Evolutionary conservation across 176 grass and related monocot species (phyloP), one percentile per base, ranked within the genome.

Genomic region (Aegilops bicornis): DNA sequence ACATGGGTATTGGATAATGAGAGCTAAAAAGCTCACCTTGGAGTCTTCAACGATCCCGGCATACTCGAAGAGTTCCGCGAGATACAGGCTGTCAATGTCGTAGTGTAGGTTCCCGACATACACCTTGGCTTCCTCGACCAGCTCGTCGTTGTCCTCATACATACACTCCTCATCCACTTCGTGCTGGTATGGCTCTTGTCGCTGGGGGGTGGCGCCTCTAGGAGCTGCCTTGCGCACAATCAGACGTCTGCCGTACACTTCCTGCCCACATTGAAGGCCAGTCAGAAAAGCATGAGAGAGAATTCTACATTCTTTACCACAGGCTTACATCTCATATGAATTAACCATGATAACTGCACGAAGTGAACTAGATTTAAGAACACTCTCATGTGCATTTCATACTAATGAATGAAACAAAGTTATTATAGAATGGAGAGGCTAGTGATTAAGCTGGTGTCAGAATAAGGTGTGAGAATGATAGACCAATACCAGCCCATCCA

Each of bases 241-340:
- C 68, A 96, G 58, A 76, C 88, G 76, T 24, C 90, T 89, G 36
- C 90, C 97, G 29, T 88, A 80, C 14, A 96, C 2, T 22, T 99
- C 87, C 97, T 96, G 86, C 76, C 32, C n/a, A 86, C 35, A 66
- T 63, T 31, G 54, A 73, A 79, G 24, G 43, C 16, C 31, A 56
- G 39, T 37, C 54, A 79, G 66, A 17, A 62, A 79, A 66, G 16
- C 23, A 20, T 75, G 30, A 2, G 19, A 31, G 30, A 2, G 19
- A 31, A 24, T 37, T 76, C 0, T 10, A 25, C 50, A 70, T 88
- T 79, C 64, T 79, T 84, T 47, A 73, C 4, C 7, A 40, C 23
- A 29, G 42, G 5, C 15, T 11, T 23, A 20, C 4, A 40, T 4
- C 70, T 30, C 48, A 35, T 58, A 77, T 14, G 30, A 58, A 25